Evolutionary conservation across 345 rosid species (phyloP), one percentile per base, ranked within the genome.

Genomic region (Populus davidiana): DNA sequence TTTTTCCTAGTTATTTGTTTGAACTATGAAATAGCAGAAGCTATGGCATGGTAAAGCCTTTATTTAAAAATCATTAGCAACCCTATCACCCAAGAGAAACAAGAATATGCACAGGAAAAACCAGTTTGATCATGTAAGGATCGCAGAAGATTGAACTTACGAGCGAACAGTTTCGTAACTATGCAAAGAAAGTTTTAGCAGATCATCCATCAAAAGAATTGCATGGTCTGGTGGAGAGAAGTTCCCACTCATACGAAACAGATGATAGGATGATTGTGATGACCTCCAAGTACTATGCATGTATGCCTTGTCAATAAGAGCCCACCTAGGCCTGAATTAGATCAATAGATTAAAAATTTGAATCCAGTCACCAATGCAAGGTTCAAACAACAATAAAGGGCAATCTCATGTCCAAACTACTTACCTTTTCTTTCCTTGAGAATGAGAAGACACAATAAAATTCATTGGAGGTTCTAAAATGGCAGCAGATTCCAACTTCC

Each of bases 401-500:
- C 54, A 43, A 78, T 43, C 71, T 76, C 67, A 71, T n/a, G 35
- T 62, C 49, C 63, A 39, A 71, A 66, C 27, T 49, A 47, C 61
- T 71, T 79, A 91, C 99, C 99, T 92, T 88, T 92, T 92, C 86
- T 89, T 96, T 81, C 97, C 97, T 86, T 87, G 88, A 77, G 96
- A 89, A 86, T 92, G 93, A 75, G 90, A 86, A 65, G 91, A 87
- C 65, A 89, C 91, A 69, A 96, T 91, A 88, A 91, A 96, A 86
- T 96, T 96, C 79, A 89, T 84, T 61, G 99, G 90, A 87, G 99
- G 99, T 87, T 96, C 99, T 59, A 91, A 80, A 80, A 93, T 90
- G 69, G 98, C 97, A 81, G 99, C 92, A 80, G 98, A 93, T 85
- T 96, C 98, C 86, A 93, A 86, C 89, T 93, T 96, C 99, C 97